phyloP scores from a whole-genome alignment of 2,329 filamentous ascomycete genomes.

The Ophiocordyceps polyrhachis-furcata region DNA sequence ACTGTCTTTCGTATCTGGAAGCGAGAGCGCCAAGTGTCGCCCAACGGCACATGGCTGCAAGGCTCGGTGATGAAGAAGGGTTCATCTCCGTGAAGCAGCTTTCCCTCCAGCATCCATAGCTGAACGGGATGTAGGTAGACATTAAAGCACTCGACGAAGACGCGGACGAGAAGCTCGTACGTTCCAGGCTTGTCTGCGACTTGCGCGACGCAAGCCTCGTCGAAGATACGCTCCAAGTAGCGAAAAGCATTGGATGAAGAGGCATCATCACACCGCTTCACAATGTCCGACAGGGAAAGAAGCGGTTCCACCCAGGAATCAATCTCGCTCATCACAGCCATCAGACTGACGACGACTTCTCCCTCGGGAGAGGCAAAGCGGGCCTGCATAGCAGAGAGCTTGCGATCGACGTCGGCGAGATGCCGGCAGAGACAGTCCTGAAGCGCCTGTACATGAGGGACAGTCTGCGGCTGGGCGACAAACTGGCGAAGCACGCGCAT shows the following conservation, averaged over 20 bases:
- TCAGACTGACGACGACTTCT: conserved; percentile 46
- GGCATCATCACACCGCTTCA: conserved; percentile 34
- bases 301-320: conserved; percentile 34
- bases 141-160: conserved; percentile 68
- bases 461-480: conserved; percentile 21
- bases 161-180: conserved; percentile 43
- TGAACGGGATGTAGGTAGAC: conserved; percentile 67
- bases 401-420: conserved; percentile 37
- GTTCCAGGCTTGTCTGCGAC: conserved; percentile 41
- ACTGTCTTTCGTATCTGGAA: conserved; percentile 47
- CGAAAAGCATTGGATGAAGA: conserved; percentile 39
- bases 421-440: conserved; percentile 40
- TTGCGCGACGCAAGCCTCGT: conserved; percentile 50
- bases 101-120: conserved; percentile 69
- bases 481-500: conserved; percentile 28
- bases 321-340: conserved; percentile 41
- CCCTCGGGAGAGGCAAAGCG: conserved; percentile 33
- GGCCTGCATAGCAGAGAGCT: conserved; percentile 40
- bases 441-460: conserved; percentile 52
- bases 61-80: conserved; percentile 58
- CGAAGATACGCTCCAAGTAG: conserved; percentile 64
- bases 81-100: conserved; percentile 43
- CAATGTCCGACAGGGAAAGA: conserved; percentile 38
- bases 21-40: conserved; percentile 57
- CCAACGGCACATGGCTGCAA: conserved; percentile 34